Conservation (phyloP, 2,329 filamentous ascomycete species). For the Huntiella decipiens region DNA sequence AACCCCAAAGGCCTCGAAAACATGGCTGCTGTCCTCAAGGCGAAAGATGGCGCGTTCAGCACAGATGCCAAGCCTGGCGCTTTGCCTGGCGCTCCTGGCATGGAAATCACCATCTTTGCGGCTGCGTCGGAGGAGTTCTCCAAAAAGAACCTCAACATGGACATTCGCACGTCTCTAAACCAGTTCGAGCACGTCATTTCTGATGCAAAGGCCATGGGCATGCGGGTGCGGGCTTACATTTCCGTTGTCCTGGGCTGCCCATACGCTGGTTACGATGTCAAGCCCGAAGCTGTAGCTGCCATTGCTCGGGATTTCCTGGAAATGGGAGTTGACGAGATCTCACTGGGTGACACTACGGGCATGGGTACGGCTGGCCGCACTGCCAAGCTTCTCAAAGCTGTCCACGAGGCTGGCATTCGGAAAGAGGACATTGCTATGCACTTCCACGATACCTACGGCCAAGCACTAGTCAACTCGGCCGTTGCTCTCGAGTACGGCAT, state of each 20-base stretch:
- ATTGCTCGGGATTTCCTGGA: slow-evolving; percentile 54
- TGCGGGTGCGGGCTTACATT: slow-evolving; percentile 61
- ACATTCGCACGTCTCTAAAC: slow-evolving; percentile 52
- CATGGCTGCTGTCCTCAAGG: slow-evolving; percentile 34
- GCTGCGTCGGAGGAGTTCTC: slow-evolving; percentile 68
- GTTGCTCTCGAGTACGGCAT: slow-evolving; percentile 62
- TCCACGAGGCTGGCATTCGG: slow-evolving; percentile 47
- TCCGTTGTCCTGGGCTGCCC: slow-evolving; percentile 68
- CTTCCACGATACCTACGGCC: slow-evolving; percentile 78
- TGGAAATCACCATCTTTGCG: slow-evolving; percentile 66
- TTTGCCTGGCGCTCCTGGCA: slow-evolving; percentile 25
- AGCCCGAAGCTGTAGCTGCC: slow-evolving; percentile 43
- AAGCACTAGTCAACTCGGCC: slow-evolving; percentile 66
- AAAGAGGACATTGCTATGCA: slow-evolving; percentile 59
- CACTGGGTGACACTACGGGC: slow-evolving; percentile 75
- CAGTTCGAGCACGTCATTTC: slow-evolving; percentile 53
- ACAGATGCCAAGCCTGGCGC: slow-evolving; percentile 29
- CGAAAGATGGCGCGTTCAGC: slow-evolving; percentile 29
- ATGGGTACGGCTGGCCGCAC: slow-evolving; percentile 68
- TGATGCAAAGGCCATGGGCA: slow-evolving; percentile 41
- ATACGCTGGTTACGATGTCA: slow-evolving; percentile 47
- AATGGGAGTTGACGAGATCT: slow-evolving; percentile 81
- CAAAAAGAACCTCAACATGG: slow-evolving; percentile 65
- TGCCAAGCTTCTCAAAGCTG: slow-evolving; percentile 41
- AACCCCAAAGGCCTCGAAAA: slow-evolving; percentile 55